Conservation (phyloP, 2,329 filamentous ascomycete species). For the Tolypocladium album region DNA sequence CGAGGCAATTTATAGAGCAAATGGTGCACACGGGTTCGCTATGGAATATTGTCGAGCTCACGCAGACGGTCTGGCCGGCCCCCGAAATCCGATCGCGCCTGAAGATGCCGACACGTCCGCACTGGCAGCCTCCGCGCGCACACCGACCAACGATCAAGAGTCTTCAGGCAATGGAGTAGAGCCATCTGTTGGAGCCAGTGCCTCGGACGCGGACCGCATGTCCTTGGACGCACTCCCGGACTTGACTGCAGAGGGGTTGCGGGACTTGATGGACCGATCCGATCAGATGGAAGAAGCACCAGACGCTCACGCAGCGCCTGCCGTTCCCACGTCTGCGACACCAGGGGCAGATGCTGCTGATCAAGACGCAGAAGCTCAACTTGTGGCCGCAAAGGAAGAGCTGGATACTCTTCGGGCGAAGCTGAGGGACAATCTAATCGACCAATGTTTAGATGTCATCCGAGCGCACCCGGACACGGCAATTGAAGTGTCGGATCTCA, state of each 20-base stretch:
- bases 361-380: conserved; percentile 5
- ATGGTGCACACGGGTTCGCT: conserved; percentile 50
- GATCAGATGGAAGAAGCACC: conserved; percentile 1
- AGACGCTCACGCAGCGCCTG: neutral
- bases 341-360: conserved; percentile 7
- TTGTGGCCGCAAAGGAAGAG: conserved; percentile 51
- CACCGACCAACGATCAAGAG: conserved; percentile 12
- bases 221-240: conserved; percentile 23
- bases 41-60: conserved; percentile 67
- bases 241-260: conserved; percentile 15
- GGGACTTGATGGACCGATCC: conserved; percentile 15
- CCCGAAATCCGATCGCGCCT: conserved; percentile 56
- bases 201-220: conserved; percentile 25
- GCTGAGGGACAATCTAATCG: conserved; percentile 71
- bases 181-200: conserved; percentile 9
- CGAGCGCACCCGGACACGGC: conserved; percentile 80
- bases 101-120: conserved; percentile 37
- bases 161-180: conserved; percentile 10
- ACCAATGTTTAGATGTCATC: conserved; percentile 82
- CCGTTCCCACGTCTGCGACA: conserved; percentile 3
- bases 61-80: conserved; percentile 42
- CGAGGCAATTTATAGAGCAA: conserved; percentile 76
- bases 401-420: conserved; percentile 64
- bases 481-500: conserved; percentile 82
- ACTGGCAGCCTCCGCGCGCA: conserved; percentile 12